These are phyloP conservation scores for Pythium vanterpoolii DNA, from an alignment of 352 stramenopile genomes.

Conservation along the genomic window DNA sequence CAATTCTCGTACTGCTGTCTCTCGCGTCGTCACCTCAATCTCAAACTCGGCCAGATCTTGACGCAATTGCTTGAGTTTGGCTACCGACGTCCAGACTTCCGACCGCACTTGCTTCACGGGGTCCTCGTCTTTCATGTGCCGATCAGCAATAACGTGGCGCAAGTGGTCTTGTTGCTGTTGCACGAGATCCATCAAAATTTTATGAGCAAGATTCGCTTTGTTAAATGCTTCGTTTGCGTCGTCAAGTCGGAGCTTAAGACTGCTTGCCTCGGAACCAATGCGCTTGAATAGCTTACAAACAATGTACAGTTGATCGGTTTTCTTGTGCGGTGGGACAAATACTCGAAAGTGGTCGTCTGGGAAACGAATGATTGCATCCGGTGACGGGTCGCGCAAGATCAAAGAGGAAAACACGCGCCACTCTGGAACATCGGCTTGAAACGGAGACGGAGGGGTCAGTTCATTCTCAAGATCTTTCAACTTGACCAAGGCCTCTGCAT, in stretches of 20 bases:
- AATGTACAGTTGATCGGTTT: slow-evolving; percentile 27
- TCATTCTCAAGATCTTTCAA: slow-evolving; percentile 20
- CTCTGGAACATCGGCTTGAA: slow-evolving; percentile 14
- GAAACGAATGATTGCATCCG: slow-evolving; percentile 43
- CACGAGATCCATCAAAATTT: slow-evolving; percentile 35
- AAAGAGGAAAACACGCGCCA: slow-evolving; percentile 40
- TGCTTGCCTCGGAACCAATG: slow-evolving; percentile 31
- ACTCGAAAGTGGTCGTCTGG: slow-evolving; percentile 43
- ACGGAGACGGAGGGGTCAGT: slow-evolving; percentile 1
- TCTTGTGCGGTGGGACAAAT: slow-evolving; percentile 24
- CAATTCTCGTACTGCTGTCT: neutral
- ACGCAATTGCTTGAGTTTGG: slow-evolving; percentile 47
- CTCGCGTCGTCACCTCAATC: slow-evolving; percentile 19
- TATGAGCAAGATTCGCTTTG: slow-evolving; percentile 27
- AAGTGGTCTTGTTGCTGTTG: slow-evolving; percentile 36
- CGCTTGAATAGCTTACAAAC: slow-evolving; percentile 57
- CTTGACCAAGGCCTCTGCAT: slow-evolving; percentile 20
- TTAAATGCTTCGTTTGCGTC: slow-evolving; percentile 14
- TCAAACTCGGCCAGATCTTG: slow-evolving; percentile 39
- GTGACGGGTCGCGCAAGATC: slow-evolving; percentile 33
- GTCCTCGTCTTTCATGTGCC: slow-evolving; percentile 22
- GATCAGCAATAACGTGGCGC: slow-evolving; percentile 29
- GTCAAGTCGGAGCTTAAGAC: slow-evolving; percentile 22
- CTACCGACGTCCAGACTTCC: slow-evolving; percentile 25
- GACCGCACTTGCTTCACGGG: slow-evolving; percentile 15